Conservation (phyloP, 2,329 filamentous ascomycete species). For the Aureobasidium melanogenum region DNA sequence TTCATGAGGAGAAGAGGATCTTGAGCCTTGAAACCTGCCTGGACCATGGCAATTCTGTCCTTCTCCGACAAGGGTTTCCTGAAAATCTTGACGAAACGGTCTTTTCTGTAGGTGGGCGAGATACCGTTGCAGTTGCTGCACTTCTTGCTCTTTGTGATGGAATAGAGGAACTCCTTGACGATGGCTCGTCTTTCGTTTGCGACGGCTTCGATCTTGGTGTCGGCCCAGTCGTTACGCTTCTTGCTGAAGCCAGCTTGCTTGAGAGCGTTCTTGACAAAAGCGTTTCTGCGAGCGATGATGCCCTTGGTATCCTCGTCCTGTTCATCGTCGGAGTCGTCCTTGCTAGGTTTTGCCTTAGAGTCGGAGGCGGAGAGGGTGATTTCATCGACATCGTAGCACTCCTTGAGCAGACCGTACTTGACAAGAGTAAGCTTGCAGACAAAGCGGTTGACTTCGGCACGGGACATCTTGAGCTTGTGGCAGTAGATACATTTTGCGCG, state of each 20-base stretch:
- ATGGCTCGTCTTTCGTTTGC: constrained; percentile 66
- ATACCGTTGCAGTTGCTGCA: constrained; percentile 63
- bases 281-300: constrained; percentile 48
- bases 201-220: constrained; percentile 73
- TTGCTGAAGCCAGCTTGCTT: constrained; percentile 44
- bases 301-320: constrained; percentile 52
- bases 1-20: constrained; percentile 60
- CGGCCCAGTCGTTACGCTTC: constrained; percentile 37
- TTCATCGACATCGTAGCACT: constrained; percentile 47
- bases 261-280: constrained; percentile 67
- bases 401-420: constrained; percentile 70
- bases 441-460: constrained; percentile 67
- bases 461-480: constrained; percentile 72
- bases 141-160: constrained; percentile 59
- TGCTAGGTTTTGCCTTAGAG: constrained; percentile 18
- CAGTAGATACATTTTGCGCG: constrained; percentile 88
- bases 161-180: constrained; percentile 71
- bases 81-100: constrained; percentile 89
- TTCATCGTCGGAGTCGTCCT: constrained; percentile 47
- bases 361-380: constrained; percentile 28
- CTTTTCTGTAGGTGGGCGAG: constrained; percentile 78
- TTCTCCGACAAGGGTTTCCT: constrained; percentile 68
- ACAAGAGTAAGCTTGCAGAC: constrained; percentile 78
- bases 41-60: constrained; percentile 67
- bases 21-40: constrained; percentile 55